These are phyloP conservation scores for Clonostachys chloroleuca DNA, from an alignment of 2,329 filamentous ascomycete species.

Conservation along the genomic window DNA sequence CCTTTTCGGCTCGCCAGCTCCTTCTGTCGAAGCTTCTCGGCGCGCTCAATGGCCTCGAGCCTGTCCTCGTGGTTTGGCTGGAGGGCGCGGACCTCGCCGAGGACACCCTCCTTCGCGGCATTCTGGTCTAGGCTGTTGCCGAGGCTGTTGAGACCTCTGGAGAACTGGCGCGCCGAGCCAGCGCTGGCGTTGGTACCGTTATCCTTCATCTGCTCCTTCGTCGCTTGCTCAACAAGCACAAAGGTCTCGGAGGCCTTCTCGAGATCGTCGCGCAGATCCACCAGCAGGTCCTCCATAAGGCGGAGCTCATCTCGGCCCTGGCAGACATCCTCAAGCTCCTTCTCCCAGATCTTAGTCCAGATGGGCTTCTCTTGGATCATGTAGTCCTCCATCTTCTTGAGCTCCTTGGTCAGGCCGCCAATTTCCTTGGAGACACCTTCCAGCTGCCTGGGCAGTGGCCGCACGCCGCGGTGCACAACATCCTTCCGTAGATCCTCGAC, in stretches of 20 bases:
- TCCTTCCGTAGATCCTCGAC: conserved; percentile 97
- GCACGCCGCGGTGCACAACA: conserved; percentile 87
- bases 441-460: conserved; percentile 84
- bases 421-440: conserved; percentile 90
- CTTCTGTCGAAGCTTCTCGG: conserved; percentile 84
- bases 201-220: conserved; percentile 93
- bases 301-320: conserved; percentile 92
- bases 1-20: conserved; percentile 76
- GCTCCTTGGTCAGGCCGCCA: conserved; percentile 71
- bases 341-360: conserved; percentile 99
- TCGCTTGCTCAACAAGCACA: conserved; percentile 91
- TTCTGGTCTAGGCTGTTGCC: conserved; percentile 62
- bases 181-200: conserved; percentile 46
- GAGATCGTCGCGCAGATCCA: conserved; percentile 89
- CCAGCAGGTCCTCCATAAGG: conserved; percentile 91
- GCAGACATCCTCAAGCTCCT: conserved; percentile 92
- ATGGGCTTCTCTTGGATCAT: conserved; percentile 88
- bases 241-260: conserved; percentile 95
- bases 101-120: conserved; percentile 83
- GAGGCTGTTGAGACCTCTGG: conserved; percentile 46
- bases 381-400: conserved; percentile 92
- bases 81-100: conserved; percentile 89
- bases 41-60: conserved; percentile 94
- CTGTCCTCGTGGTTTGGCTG: conserved; percentile 92
- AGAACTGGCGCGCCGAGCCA: conserved; percentile 50